Percentiles rank a stretch among this genome's conserved stretches.
These are phyloP conservation scores for Auricularia sp. DNA, from an alignment of 768 basidiomycete species.

Conservation along the genomic window DNA sequence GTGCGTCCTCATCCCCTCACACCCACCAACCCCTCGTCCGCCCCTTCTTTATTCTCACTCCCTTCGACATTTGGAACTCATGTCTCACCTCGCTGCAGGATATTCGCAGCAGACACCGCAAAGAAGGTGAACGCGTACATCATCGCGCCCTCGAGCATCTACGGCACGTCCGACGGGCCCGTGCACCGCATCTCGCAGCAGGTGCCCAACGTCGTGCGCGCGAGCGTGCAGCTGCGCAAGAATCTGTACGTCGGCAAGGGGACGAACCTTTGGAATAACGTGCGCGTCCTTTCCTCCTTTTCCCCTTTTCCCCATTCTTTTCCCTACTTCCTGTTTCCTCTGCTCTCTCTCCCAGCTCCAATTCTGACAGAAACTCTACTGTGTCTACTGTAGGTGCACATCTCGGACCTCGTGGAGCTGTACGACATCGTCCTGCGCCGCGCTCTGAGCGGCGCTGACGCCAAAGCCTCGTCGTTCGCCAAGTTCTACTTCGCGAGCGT, in stretches of 20 bases:
- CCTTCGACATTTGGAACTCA: too few species aligned
- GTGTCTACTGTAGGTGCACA: slow-evolving; percentile 12
- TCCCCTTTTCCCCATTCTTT: too few species aligned
- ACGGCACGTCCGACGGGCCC: slow-evolving; percentile 15
- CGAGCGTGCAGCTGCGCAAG: slow-evolving; percentile 10
- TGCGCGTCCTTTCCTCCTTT: background rate
- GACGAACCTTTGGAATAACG: slow-evolving; percentile 17
- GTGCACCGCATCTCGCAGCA: slow-evolving; percentile 15
- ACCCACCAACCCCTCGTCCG: too few species aligned
- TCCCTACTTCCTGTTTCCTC: too few species aligned
- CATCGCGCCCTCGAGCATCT: slow-evolving; percentile 19
- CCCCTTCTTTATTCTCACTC: too few species aligned
- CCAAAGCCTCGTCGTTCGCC: slow-evolving; percentile 10
- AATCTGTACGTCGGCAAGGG: slow-evolving; percentile 15
- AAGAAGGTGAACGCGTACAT: slow-evolving; percentile 14
- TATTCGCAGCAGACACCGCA: slow-evolving; percentile 11
- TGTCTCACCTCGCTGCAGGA: slow-evolving; percentile 4
- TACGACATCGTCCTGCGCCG: slow-evolving; percentile 15
- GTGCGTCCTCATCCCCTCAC: slow-evolving; percentile 4
- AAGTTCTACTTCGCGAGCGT: slow-evolving; percentile 18
- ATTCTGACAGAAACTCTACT: background rate
- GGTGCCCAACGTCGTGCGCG: slow-evolving; percentile 12
- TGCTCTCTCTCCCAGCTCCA: background rate
- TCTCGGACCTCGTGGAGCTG: slow-evolving; percentile 15
- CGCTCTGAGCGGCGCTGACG: slow-evolving; percentile 11